Percentiles rank a stretch among this genome's conserved stretches.
phyloP scores from a whole-genome alignment of 352 stramenopile species.

The Phytopythium ostracodes region DNA sequence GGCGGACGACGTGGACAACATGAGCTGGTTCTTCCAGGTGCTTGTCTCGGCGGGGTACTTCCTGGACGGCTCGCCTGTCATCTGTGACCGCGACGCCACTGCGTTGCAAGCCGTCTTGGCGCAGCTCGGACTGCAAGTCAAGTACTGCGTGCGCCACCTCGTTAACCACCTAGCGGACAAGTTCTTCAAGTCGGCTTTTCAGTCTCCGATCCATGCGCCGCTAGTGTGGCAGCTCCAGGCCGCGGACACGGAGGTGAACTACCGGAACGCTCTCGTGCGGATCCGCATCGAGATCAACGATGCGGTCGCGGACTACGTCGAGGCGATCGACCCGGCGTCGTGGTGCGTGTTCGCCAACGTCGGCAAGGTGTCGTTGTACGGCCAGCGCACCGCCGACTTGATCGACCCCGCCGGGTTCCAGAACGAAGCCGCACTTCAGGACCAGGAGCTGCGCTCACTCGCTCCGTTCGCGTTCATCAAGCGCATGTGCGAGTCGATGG shows the following conservation, averaged over 20 bases:
- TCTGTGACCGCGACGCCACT: constrained; percentile 1
- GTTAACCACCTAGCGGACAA: neutral
- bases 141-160: constrained; percentile 4
- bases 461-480: neutral
- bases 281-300: neutral
- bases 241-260: neutral
- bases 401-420: neutral
- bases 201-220: neutral
- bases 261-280: neutral
- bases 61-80: neutral
- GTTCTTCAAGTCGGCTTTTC: constrained; percentile 4
- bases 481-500: constrained; percentile 5
- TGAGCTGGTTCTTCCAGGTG: constrained; percentile 3
- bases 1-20: constrained; percentile 1
- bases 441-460: neutral
- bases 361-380: constrained; percentile 2
- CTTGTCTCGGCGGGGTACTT: neutral
- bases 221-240: constrained; percentile 4
- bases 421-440: neutral
- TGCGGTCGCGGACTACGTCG: constrained; percentile 1
- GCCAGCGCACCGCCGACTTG: constrained; percentile 1
- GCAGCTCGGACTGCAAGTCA: constrained; percentile 2
- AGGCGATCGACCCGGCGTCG: neutral
- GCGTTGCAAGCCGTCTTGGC: neutral
- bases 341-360: constrained; percentile 6